Evolutionary conservation across 129 eudicot species (phyloP).

Genomic region (Centaurea solstitialis): DNA sequence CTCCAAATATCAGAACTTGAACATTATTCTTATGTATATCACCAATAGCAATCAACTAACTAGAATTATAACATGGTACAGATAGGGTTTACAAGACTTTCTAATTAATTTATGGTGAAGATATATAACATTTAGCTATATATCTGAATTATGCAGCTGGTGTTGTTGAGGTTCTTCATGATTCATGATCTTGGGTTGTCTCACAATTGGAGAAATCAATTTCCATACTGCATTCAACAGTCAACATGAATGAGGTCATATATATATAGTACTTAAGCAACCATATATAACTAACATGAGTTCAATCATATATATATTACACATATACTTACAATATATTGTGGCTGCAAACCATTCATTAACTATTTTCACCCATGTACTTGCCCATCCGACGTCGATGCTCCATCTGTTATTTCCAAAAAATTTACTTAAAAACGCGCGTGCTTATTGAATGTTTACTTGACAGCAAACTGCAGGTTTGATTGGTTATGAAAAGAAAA

Average conservation of each 20-base stretch:
- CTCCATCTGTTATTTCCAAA: conserved; percentile 65
- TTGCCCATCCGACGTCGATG: conserved; percentile 99
- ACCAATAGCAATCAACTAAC: conserved; percentile 5
- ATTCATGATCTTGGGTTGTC: conserved; percentile 63
- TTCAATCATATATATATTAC: background rate
- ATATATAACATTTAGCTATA: background rate
- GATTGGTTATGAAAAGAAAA: background rate
- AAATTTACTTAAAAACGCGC: background rate
- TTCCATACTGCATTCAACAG: conserved; percentile 80
- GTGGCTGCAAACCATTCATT: conserved; percentile 99
- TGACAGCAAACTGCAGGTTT: background rate
- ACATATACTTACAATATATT: conserved; percentile 65
- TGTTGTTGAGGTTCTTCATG: conserved; percentile 56
- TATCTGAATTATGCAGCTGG: conserved; percentile 33
- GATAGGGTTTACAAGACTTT: conserved; percentile 2
- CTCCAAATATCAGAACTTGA: background rate
- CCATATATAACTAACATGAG: background rate
- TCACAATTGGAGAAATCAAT: conserved; percentile 74
- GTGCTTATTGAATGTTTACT: background rate
- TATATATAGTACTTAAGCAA: background rate
- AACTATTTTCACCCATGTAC: conserved; percentile 97
- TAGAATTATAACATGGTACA: background rate
- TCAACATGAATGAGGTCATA: conserved; percentile 12
- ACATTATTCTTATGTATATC: conserved; percentile 8
- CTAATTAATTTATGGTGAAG: conserved; percentile 12